phyloP scores from a whole-genome alignment of 139 green algal genomes.

The Spirogloea muscicola region DNA sequence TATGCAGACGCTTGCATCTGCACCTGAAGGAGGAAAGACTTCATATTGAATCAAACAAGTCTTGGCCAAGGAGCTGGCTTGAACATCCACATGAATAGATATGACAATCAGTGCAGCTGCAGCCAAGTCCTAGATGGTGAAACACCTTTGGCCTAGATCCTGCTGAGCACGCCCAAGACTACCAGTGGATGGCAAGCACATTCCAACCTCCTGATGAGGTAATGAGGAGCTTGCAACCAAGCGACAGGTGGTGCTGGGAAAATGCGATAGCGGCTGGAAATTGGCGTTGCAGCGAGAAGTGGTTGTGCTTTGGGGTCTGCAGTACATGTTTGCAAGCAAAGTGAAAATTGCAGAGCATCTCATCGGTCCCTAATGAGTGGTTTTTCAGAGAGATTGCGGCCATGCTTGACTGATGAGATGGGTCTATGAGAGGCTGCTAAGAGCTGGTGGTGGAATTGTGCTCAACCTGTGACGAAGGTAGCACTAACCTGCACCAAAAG shows the following conservation, averaged over 20 bases:
- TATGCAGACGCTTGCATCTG: slow-evolving; percentile 13
- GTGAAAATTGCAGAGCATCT: no score
- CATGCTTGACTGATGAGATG: no score
- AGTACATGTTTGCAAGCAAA: no score
- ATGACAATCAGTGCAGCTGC: background rate
- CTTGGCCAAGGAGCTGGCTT: background rate
- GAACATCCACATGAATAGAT: background rate
- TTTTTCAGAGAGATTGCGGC: no score
- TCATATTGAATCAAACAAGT: background rate
- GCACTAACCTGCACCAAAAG: background rate
- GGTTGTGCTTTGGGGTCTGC: slow-evolving; percentile 27
- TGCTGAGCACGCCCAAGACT: background rate
- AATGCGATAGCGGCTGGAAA: slow-evolving; percentile 7
- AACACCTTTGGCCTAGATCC: no score
- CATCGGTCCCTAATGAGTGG: no score
- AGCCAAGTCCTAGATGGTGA: background rate
- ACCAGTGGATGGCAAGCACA: background rate
- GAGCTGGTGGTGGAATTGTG: background rate
- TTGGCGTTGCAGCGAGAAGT: slow-evolving; percentile 7
- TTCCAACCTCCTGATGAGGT: slow-evolving; percentile 9
- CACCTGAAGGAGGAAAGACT: background rate
- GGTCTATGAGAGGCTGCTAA: background rate
- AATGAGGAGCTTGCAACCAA: background rate
- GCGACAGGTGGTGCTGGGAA: background rate
- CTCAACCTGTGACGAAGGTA: slow-evolving; percentile 11